Base-by-base conservation (phyloP, 2,329 filamentous ascomycete species). In the Venturia aucupariae region DNA sequence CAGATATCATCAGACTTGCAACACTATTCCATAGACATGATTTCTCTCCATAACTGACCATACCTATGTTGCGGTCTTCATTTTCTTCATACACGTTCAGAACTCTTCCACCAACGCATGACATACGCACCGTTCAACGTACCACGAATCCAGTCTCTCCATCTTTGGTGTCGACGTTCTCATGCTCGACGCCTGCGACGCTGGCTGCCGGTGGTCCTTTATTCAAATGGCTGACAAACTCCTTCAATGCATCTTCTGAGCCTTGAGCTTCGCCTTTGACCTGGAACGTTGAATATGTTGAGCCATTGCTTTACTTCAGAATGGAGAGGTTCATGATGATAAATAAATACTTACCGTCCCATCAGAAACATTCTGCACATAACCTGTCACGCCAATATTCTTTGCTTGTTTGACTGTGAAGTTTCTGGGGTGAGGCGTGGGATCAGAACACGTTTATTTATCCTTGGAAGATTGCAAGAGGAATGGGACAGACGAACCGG, bases 221-320 rank as follows among this genome's bases (percentile, higher is more conserved):
- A 70, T 91, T 83, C 59, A 97, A 78, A 67, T 90, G 86, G 69
- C 88, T 84, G 42, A 96, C 77, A 68, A 97, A 88, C 64, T 85
- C 83, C 62, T 85, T 76, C 32, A 97, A 74, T 2, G 82, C 76
- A 0, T 85, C 81, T 1, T 86, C 81, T 1, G 83, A 80, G 38
- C 91, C 92, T 73, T 97, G 93, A 5, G 88, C 92, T 77, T 97
- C 92, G 32, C 93, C 93, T 72, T 90, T 86, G 59, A 97, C 92
- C 90, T 96, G 68, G 19, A 27, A 4, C 10, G 24, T 32, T 57
- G 27, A 8, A 27, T 2, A 7, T n/a, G 30, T 57, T 57, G 30
- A 57, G 51, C 51, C 17, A 32, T 35, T 35, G 17, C 1, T 35
- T 35, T 5, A 7, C 27, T 2, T 57, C 27, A 7, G 15, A 35